Percentiles rank a stretch among this genome's conserved stretches.
Conservation (phyloP, 2,329 filamentous ascomycete species). For the Xylariaceae sp. region DNA sequence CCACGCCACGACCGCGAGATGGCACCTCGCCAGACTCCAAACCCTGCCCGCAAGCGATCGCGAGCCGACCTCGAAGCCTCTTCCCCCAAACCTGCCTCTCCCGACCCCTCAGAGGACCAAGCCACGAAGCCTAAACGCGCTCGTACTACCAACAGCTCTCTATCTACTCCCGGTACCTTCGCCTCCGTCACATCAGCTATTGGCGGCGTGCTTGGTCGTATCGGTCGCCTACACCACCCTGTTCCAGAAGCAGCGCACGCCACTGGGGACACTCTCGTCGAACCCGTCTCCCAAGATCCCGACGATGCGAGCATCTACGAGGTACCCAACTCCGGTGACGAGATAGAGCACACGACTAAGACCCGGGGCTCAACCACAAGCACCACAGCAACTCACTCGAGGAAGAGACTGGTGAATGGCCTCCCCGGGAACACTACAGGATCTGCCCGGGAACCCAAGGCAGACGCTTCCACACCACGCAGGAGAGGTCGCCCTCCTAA, state of each 20-base stretch:
- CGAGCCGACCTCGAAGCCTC: conserved; percentile 21
- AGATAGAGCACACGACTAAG: conserved; percentile 11
- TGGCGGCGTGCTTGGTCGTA: conserved; percentile 14
- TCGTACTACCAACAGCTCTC: conserved; percentile 18
- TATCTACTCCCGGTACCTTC: conserved; percentile 24
- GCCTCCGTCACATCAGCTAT: conserved; percentile 26
- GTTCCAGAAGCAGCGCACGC: conserved; percentile 7
- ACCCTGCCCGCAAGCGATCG: conserved; percentile 26
- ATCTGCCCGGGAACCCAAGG: conserved; percentile 1
- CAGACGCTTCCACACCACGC: conserved; percentile 12
- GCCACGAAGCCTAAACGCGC: conserved; percentile 25
- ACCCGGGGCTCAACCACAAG: conserved; percentile 7
- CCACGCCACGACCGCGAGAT: conserved; percentile 12
- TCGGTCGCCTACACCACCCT: conserved; percentile 9
- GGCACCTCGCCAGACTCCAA: conserved; percentile 20
- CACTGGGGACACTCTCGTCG: conserved; percentile 11
- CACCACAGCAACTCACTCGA: conserved; percentile 14
- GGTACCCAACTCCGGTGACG: conserved; percentile 30
- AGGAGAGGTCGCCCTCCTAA: conserved; percentile 25
- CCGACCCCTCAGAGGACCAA: conserved; percentile 18
- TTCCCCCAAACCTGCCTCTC: conserved; percentile 22
- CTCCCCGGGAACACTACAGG: neutral
- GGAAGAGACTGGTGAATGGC: conserved; percentile 9
- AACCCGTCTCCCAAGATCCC: conserved; percentile 22
- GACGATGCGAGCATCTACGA: conserved; percentile 24